phyloP scores from a whole-genome alignment of 2,329 filamentous ascomycete genomes.

The Penicillium sp. region DNA sequence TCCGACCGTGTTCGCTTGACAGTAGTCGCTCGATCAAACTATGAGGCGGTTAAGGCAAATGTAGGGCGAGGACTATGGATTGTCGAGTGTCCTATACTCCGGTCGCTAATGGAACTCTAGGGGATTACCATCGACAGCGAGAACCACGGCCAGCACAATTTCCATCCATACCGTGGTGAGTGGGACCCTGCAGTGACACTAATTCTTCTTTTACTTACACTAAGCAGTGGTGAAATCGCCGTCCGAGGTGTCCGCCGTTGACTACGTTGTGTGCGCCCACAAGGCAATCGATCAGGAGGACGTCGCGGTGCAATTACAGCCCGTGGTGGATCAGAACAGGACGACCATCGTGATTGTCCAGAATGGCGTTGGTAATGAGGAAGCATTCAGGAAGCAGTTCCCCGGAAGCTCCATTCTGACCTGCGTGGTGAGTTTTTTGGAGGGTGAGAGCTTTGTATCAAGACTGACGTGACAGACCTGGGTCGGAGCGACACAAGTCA shows the following conservation, averaged over 20 bases:
- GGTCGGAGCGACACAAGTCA: constrained; percentile 53
- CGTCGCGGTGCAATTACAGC: constrained; percentile 35
- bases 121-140: constrained; percentile 44
- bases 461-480: constrained; percentile 24
- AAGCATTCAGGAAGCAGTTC: constrained; percentile 36
- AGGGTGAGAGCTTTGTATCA: not conserved
- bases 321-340: constrained; percentile 35
- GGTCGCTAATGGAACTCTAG: constrained; percentile 17
- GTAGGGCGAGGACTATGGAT: constrained; percentile 21
- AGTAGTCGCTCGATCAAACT: constrained; percentile 48
- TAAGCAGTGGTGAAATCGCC: constrained; percentile 39
- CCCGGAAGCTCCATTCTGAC: constrained; percentile 35
- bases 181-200: not conserved
- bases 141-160: constrained; percentile 41
- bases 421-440: constrained; percentile 43
- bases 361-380: constrained; percentile 45
- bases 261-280: constrained; percentile 42
- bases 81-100: not conserved
- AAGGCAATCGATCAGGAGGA: constrained; percentile 44
- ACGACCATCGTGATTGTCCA: constrained; percentile 43
- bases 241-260: constrained; percentile 32
- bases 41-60: constrained; percentile 42
- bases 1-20: constrained; percentile 41
- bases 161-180: constrained; percentile 37
- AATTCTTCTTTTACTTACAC: not conserved